phyloP scores from a whole-genome alignment of 1,284 basidiomycete species.

The Cutaneotrichosporon mucoides region DNA sequence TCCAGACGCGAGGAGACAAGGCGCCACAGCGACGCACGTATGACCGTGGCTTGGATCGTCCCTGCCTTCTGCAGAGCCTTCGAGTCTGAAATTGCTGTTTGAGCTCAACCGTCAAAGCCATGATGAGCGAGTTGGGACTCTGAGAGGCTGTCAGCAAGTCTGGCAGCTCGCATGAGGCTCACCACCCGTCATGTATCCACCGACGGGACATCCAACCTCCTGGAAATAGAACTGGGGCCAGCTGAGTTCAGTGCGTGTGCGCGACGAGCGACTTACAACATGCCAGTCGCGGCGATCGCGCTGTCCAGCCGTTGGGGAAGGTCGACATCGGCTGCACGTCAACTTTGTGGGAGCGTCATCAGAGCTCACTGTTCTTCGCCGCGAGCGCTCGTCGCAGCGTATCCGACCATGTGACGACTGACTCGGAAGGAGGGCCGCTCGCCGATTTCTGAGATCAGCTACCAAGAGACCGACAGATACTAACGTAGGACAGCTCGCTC shows the following conservation, averaged over 20 bases:
- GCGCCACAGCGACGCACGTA: conserved; percentile 1
- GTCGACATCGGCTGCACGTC: conserved; percentile 24
- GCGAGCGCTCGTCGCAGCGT: conserved; percentile 27
- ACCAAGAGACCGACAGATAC: not conserved
- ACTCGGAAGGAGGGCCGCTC: conserved; percentile 2
- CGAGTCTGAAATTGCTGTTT: conserved; percentile 2
- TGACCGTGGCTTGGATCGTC: conserved; percentile 6
- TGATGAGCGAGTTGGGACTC: not conserved
- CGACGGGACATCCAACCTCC: conserved; percentile 36
- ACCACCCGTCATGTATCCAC: conserved; percentile 31
- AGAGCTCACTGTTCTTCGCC: conserved; percentile 21
- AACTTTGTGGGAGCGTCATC: not conserved
- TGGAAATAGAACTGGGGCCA: conserved; percentile 29
- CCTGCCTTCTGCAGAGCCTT: conserved; percentile 4
- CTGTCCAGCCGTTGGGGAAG: conserved; percentile 20
- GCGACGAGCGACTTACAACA: conserved; percentile 29
- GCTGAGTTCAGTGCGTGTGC: conserved; percentile 17
- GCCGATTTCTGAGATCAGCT: conserved; percentile 14
- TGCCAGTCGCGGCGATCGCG: conserved; percentile 23
- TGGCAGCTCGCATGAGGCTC: conserved; percentile 7
- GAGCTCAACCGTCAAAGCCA: too few species aligned
- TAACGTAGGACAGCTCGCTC: conserved; percentile 35
- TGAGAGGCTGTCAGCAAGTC: not conserved
- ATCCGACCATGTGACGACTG: conserved; percentile 24
- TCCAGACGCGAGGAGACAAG: conserved; percentile 12